Base-by-base conservation (phyloP, 2,329 filamentous ascomycete genomes). In the Exophiala dermatitidis region DNA sequence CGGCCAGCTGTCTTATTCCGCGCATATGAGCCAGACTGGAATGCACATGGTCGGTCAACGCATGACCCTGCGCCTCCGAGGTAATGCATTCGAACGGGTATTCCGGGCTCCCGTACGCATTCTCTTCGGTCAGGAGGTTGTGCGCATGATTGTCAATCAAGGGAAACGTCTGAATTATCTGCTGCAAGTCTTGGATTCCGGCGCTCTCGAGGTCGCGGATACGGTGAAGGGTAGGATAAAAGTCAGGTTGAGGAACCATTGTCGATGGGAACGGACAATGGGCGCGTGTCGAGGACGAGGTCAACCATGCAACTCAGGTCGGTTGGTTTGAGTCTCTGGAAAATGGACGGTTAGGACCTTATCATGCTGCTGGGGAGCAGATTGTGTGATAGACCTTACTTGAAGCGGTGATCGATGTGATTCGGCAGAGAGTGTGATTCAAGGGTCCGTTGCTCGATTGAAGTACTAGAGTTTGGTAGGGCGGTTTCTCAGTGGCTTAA, bases 21-120 rank as follows among this genome's bases (percentile, higher is more conserved):
- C 87, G 81, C 1, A 88, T 70, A 61, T 90, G 84, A 5, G 86
- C 75, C 5, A 94, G 73, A 2, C 83, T 81, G 9, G 78, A 80
- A 43, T 70, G 72, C 0, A 81, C 78, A 52, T 84, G 79, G 40
- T 78, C 67, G 30, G 53, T 51, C 33, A 91, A 72, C 8, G 87
- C 86, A 52, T 80, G 73, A 5, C 84, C 86, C 53, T 80, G 73
- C 1, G 88, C 88, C 71, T 93, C 88, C 4, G 84, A 85, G 1
- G 82, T 81, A 58, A 90, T 83, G 42, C 81, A 77, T 45, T 82
- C 75, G 19, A 83, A 74, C 5, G 79, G 74, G 52, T 73, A 71
- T 46, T 63, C 59, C 6, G 53, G 12, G 33, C 58, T 56, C 12
- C 60, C 58, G 50, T 61, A 54, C 29, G 67, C 71, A 4, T 63